Base-by-base conservation (phyloP, 352 stramenopile species). In the Globisporangium spiculum region DNA sequence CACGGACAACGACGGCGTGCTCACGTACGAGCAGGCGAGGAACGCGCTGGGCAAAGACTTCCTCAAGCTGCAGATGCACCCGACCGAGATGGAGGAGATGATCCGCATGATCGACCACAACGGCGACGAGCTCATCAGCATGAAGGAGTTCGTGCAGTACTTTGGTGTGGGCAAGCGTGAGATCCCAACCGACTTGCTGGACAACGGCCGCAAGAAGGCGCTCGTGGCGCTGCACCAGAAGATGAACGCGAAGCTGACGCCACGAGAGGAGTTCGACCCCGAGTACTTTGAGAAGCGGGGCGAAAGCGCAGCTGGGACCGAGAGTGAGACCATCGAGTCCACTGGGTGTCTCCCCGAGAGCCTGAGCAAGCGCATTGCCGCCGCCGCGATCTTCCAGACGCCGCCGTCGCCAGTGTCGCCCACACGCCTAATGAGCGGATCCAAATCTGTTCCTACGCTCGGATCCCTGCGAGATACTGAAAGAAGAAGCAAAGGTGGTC, bases 91-190 rank as follows among this genome's bases (percentile, higher is more conserved):
- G 77, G 74, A 84, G 44, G 86, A 90, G 67, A 93, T 94, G 84
- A 61, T 93, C 22, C 75, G 77, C 38, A 76, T 91, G 50, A 89
- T 93, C 70, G 86, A 94, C 65, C 77, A 69, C 54, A 90, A 93
- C 63, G 68, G 80, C 26, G 86, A 93, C 64, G 71, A 86, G 50
- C 73, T 83, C 64, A 91, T 94, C 67, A 92, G 83, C 67, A 84
- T 91, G 73, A 86, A 87, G 27, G 86, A 94, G 66, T 94, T 94
- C 62, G 83, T 92, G 60, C 84, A 87, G 59, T 94, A 92, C 66
- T 92, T 94, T 76, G 83, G 81, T n/a, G 73, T 75, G 4, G 81
- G 83, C 22, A 72, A 89, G 32, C 77, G 79, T 24, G 81, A 89
- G 48, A 74, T 80, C 14, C 68, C 86, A n/a, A 89, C 79, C 1